Evolutionary conservation across 306 rosid genomes (phyloP).

Genomic region (Morella rubra): DNA sequence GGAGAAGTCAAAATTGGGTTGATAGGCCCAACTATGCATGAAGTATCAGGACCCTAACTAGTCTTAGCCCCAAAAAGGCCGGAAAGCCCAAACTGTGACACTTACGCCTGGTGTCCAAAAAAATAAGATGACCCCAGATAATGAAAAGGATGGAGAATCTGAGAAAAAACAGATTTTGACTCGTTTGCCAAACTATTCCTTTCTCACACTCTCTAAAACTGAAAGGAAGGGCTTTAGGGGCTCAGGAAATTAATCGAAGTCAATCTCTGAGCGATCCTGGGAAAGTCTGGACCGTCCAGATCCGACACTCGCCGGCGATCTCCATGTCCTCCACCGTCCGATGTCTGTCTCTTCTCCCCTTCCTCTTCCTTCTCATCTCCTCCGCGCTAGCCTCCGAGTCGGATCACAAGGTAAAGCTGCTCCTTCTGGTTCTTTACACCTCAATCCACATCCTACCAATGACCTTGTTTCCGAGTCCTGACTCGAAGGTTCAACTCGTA

Average conservation of each 20-base stretch:
- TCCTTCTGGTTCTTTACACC: conserved; percentile 6
- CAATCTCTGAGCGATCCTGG: background rate
- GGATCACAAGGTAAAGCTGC: conserved; percentile 78
- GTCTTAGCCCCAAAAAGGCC: too few relatives aligned
- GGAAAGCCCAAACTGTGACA: too few relatives aligned
- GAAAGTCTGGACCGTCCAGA: conserved; percentile 40
- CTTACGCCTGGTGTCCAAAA: background rate
- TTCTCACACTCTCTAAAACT: conserved; percentile 9
- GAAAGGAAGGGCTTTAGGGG: background rate
- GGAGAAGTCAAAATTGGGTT: background rate
- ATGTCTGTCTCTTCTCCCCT: conserved; percentile 38
- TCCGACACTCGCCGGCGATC: conserved; percentile 45
- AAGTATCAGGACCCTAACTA: too few relatives aligned
- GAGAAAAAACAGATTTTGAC: background rate
- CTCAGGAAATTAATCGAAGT: background rate
- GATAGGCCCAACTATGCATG: background rate
- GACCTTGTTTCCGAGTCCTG: background rate
- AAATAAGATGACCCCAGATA: background rate
- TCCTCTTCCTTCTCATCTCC: conserved; percentile 40
- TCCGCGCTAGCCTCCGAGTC: conserved; percentile 68
- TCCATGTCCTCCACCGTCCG: conserved; percentile 71
- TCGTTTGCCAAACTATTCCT: background rate
- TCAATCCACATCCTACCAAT: background rate
- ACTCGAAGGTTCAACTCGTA: conserved; percentile 5
- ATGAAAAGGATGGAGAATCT: background rate